Evolutionary conservation across 1,284 basidiomycete species (phyloP), one percentile per base, ranked within the genome.

Genomic region (Puccinia sorghi): DNA sequence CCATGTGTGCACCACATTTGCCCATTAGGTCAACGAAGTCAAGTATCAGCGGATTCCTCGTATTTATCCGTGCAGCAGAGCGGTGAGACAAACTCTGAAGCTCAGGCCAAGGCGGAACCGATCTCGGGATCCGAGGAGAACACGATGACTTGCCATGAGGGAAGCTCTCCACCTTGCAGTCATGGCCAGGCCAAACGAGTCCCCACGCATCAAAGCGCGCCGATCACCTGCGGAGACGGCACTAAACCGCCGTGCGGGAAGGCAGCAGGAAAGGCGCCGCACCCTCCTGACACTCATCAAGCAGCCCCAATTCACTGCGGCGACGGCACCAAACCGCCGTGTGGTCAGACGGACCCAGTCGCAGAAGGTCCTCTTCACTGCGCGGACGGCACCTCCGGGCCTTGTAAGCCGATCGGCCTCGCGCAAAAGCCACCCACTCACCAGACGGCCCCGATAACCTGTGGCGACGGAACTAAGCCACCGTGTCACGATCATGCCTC

Each of bases 1-100:
- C 73, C 73, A 64, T 75, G 73, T 32, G 15, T 54, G 37, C 20
- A 75, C 37, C 22, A 75, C 25, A 66, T 75, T 37, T 75, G 73
- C n/a, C 73, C 73, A 67, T 39, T 54, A 11, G n/a, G 20, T 25
- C 7, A 13, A 13, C 25, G 50, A 39, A 17, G 41, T 43, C 43
- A 27, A 61, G 32, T 4, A 32, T 22, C 20, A 7, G 52, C n/a
- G 37, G 11, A 67, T 15, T 2, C n/a, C 15, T 9, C 39, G 32
- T 67, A 52, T 50, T 27, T 25, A 17, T 2, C 69, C 11, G 48
- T n/a, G 20, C 50, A 22, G 50, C 7, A 22, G 3, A n/a, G 52
- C 67, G 43, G 43, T 5, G 59, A 13, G 59, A 52, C n/a, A 17
- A 67, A 22, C 13, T 46, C 67, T 2, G 25, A 13, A 52, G 4